Base-by-base conservation (phyloP, 805 yeast species). In the Vanderwaltozyma polyspora region DNA sequence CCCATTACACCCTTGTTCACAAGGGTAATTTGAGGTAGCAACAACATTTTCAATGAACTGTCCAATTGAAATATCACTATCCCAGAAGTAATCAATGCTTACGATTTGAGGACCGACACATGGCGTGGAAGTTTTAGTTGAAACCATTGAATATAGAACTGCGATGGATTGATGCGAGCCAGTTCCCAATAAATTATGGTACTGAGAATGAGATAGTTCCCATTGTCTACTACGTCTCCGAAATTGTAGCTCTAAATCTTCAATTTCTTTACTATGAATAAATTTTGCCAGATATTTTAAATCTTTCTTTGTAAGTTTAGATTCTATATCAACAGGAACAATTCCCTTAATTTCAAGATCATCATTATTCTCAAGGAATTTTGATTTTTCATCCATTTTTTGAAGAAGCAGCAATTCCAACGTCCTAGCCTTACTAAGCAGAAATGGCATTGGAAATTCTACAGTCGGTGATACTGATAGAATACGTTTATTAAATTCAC, bases 71-170 rank as follows among this genome's bases (percentile, higher is more conserved):
- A 81, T 79, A 54, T 93, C 98, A 38, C 79, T 82, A 32, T 85
- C 95, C 64, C 94, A 76, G 52, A 89, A 91, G 50, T 70, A 93
- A 41, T 87, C 95, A 32, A 87, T 78, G 2, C 77, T 74, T 23
- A 83, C 75, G n/a, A 76, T 64, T 36, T 75, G 84, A 0, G 99
- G 98, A 0, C 97, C 97, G 27, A 76, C 64, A 49, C 98, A 91
- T 0, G 96, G 96, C 0, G 94, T 85, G 0, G 93, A 81, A 27
- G 84, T 80, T 46, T 78, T 79, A 7, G 77, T 72, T 3, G 89
- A 81, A 1, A 86, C 89, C 61, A 84, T 73, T 1, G 94, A 81
- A 48, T 80, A 84, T 17, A 89, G 62, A 11, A 85, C 72, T 5
- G 81, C 72, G 21, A 93, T 74, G 45, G 72, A 79, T 48, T 85